Conservation (phyloP, 176 grass and related monocot species). For the Ensete glaucum region DNA sequence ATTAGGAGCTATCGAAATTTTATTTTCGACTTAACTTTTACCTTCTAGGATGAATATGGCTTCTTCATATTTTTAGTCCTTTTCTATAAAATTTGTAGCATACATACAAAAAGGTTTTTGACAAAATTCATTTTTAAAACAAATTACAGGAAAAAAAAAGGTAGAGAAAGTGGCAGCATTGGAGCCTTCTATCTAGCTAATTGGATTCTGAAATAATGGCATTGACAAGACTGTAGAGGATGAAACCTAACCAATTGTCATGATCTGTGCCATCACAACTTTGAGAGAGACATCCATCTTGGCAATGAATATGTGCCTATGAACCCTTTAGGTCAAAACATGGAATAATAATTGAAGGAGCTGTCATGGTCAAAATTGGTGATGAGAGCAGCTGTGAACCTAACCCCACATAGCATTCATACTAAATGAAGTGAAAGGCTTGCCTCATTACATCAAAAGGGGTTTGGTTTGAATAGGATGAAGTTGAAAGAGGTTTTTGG, state of each 20-base stretch:
- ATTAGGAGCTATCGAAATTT: too few relatives aligned
- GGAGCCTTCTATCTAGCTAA: neutral
- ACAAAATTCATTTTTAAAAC: too few relatives aligned
- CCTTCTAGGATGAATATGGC: too few relatives aligned
- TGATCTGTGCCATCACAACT: neutral
- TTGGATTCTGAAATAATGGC: too few relatives aligned
- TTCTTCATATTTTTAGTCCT: too few relatives aligned
- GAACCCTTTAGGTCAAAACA: neutral
- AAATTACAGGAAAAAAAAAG: too few relatives aligned
- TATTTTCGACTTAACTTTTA: too few relatives aligned
- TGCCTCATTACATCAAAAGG: neutral
- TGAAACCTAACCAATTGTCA: neutral
- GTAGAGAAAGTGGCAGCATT: neutral
- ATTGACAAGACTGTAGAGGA: neutral
- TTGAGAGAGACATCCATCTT: neutral
- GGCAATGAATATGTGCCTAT: neutral
- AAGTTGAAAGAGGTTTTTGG: too few relatives aligned
- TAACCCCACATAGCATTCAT: neutral
- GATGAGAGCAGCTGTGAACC: neutral
- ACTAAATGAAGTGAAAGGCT: neutral
- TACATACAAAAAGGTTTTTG: too few relatives aligned
- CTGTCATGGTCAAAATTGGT: neutral
- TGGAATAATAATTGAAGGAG: neutral
- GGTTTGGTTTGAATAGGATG: neutral
- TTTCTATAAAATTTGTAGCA: too few relatives aligned